A percentile compares a stretch with the other conserved stretches of the same genome.
Conservation (phyloP, 1,139 yeast genomes). For the Geotrichum histeridarum region DNA sequence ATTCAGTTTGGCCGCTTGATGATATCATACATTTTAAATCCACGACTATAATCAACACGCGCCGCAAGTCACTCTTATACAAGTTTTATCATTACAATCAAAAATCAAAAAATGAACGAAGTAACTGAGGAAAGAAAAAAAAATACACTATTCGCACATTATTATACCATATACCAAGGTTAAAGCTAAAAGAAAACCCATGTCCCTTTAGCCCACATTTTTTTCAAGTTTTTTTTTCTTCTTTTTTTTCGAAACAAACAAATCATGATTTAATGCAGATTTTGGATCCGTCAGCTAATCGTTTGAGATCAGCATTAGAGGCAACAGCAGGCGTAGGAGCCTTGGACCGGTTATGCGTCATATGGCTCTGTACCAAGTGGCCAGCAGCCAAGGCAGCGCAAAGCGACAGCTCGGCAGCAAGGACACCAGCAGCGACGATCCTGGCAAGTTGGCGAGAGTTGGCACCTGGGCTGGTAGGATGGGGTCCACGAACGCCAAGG, state of each 20-base stretch:
- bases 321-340: conserved; percentile 42
- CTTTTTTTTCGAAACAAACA: conserved; percentile 3
- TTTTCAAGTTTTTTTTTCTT: background rate
- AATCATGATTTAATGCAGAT: conserved; percentile 53
- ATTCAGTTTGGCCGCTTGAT: too few species aligned
- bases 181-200: background rate
- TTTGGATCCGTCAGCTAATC: conserved; percentile 64
- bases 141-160: background rate
- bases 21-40: too few species aligned
- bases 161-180: background rate
- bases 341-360: conserved; percentile 85
- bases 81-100: too few species aligned
- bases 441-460: conserved; percentile 95
- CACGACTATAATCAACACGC: too few species aligned
- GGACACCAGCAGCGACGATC: conserved; percentile 87
- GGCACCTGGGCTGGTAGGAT: conserved; percentile 87
- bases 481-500: conserved; percentile 93
- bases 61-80: too few species aligned
- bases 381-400: conserved; percentile 97
- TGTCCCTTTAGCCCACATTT: background rate
- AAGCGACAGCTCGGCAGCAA: conserved; percentile 93
- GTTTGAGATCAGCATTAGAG: conserved; percentile 43
- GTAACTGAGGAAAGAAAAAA: background rate
- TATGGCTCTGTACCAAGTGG: conserved; percentile 94
- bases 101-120: too few species aligned